Evolutionary conservation across 2,329 filamentous ascomycete species (phyloP), one percentile per base, ranked within the genome.

Genomic region (Cordyceps cicadae): DNA sequence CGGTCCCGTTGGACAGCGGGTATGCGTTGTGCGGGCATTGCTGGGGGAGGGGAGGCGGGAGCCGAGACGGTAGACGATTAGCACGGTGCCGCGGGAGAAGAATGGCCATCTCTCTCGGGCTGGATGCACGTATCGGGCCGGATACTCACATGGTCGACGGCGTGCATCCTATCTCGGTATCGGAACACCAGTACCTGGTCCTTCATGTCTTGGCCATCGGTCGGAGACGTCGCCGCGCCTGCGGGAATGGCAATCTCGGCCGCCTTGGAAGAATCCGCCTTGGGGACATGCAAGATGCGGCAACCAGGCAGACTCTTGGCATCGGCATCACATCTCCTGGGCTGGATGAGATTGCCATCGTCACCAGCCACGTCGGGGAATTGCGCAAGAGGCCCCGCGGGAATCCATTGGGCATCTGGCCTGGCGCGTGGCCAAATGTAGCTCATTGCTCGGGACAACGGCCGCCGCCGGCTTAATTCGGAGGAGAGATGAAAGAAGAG

Each of bases 11-110:
- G 0, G 85, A 87, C 1, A 90, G 77, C 0, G 87, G 86, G 61
- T 81, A 89, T 0, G 85, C 81, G 1, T 82, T 84, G 65, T 90
- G 87, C 1, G 87, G 87, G 62, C 87, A 90, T 77, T 79, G 76
- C 84, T 87, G 8, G 19, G 21, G 51, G 7, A 34, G 19, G 34
- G 51, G 7, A 34, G 17, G 14, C 24, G 8, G 19, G 3, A 21
- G n/a, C 1, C 1, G 24, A 11, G 39, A 57, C 50, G 59, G 21
- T 15, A 34, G 29, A 53, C 50, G 37, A 32, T 54, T 54, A 54
- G 51, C 51, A 29, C 9, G 14, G 32, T 17, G 50, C 19, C 1
- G 52, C 54, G n/a, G 65, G 63, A 45, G 24, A 53, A 29, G 5
- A 7, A 12, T 9, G 14, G 39, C 39, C 29, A 14, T 24, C 17